Base-by-base conservation (phyloP, 805 yeast genomes). In the Ogataea chonburiensis region DNA sequence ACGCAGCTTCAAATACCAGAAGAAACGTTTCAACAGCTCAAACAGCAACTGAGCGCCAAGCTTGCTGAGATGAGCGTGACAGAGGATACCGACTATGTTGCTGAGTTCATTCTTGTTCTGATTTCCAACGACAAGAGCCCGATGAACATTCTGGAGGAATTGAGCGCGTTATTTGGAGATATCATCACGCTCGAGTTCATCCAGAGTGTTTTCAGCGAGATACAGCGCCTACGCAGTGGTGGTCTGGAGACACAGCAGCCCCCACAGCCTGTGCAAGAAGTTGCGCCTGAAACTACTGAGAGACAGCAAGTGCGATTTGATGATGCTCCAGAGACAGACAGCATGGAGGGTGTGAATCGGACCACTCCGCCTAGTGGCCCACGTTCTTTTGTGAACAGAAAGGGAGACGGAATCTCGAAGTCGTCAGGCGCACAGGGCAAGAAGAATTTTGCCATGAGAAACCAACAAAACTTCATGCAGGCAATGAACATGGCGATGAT, bases 81-180 rank as follows among this genome's bases (percentile, higher is more conserved):
- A 8, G 80, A 75, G 37, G 81, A 76, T 49, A 68, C 72, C 17
- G 67, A 63, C 28, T 81, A 79, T 48, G 79, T 81, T 26, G 85
- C 93, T 10, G 93, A 84, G 58, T 84, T 75, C 52, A 77, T 84
- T 38, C 71, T 79, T n/a, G 71, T 82, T 28, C 65, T 84, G 57
- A 80, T 84, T 43, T 79, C 81, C 10, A 81, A 81, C 47, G 79
- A 81, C 49, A 77, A 81, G 51, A 63, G 77, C 5, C 73, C 81
- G 9, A 69, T 66, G 12, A 83, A 79, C 35, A 79, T 83, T 22
- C 70, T 73, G 13, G 62, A 61, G 13, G 93, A 84, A 52, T 68
- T 85, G 19, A 65, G 74, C 22, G 72, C 75, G 28, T 63, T 83
- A 33, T 77, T 81, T 43, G 82, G 81, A 36, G 71, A 74, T 25